Evolutionary conservation across 164 flowering plant genomes (phyloP).

Genomic region (Chloranthus sessilifolius): DNA sequence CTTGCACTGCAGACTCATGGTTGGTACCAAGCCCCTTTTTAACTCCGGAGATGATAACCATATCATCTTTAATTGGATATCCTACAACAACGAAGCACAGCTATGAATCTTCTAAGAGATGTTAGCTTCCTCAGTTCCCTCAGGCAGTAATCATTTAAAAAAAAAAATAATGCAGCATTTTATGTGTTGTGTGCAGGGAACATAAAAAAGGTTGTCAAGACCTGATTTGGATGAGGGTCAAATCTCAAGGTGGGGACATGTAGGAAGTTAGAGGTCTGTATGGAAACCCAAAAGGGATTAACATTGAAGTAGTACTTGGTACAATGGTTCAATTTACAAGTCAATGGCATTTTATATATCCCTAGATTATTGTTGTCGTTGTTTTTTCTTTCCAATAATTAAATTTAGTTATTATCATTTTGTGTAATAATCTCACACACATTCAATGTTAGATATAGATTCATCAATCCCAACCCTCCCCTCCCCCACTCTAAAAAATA

Average conservation of each 20-base stretch:
- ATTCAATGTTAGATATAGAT: too few species aligned
- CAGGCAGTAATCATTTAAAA: not conserved
- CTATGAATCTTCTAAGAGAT: not conserved
- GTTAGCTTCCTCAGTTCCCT: not conserved
- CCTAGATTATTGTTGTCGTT: too few species aligned
- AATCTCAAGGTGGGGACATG: not conserved
- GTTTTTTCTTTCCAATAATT: too few species aligned
- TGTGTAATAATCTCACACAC: too few species aligned
- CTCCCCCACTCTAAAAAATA: too few species aligned
- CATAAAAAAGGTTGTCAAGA: not conserved
- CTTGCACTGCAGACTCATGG: constrained; percentile 30
- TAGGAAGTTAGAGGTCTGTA: too few species aligned
- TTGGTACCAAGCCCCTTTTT: constrained; percentile 14
- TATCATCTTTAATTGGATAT: constrained; percentile 38
- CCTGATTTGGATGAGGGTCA: not conserved
- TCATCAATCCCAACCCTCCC: too few species aligned
- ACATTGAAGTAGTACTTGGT: too few species aligned
- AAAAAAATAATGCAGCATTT: not conserved
- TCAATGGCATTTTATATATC: too few species aligned
- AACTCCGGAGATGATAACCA: constrained; percentile 54
- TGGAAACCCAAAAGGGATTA: too few species aligned
- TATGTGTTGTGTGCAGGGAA: not conserved
- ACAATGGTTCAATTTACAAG: too few species aligned
- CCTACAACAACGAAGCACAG: constrained; percentile 8
- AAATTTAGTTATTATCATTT: too few species aligned